phyloP scores from a whole-genome alignment of 2,329 filamentous ascomycete genomes.

The Colletotrichum lini region DNA sequence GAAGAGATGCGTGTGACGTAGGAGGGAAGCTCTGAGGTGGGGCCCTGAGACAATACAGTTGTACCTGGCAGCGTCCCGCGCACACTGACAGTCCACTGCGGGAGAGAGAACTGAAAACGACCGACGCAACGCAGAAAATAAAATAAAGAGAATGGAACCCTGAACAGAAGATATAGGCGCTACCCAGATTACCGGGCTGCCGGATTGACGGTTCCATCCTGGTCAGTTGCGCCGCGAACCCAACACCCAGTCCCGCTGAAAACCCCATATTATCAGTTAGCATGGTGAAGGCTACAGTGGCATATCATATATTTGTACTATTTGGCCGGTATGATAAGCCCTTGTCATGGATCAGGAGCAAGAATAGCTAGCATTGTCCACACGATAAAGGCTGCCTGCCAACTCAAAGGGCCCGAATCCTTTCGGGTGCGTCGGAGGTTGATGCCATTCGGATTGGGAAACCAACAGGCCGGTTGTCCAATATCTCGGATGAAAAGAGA shows the following conservation, averaged over 20 bases:
- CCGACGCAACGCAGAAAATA: neutral
- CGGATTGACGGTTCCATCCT: neutral
- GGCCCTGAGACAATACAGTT: slow-evolving; percentile 12
- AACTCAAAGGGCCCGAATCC: slow-evolving; percentile 3
- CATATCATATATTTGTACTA: neutral
- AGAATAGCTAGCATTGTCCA: too few species aligned
- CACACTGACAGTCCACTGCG: slow-evolving; percentile 19
- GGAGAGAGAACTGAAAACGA: too few species aligned
- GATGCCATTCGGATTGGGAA: neutral
- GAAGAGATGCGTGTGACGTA: slow-evolving; percentile 26
- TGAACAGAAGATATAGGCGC: slow-evolving; percentile 2
- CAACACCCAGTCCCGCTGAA: neutral
- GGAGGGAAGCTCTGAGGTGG: slow-evolving; percentile 20
- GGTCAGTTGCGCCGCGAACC: neutral
- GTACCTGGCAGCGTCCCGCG: neutral
- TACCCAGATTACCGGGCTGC: neutral
- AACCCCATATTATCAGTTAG: neutral
- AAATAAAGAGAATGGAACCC: neutral
- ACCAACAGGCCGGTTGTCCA: neutral
- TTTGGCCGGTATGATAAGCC: neutral
- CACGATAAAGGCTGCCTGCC: too few species aligned
- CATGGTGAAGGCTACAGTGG: too few species aligned
- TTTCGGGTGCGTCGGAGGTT: slow-evolving; percentile 26
- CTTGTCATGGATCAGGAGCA: neutral
- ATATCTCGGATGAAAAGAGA: slow-evolving; percentile 14